Evolutionary conservation across 805 yeast genomes (phyloP), one percentile per base, ranked within the genome.

Genomic region (Kodamaea hsintzibuensis): DNA sequence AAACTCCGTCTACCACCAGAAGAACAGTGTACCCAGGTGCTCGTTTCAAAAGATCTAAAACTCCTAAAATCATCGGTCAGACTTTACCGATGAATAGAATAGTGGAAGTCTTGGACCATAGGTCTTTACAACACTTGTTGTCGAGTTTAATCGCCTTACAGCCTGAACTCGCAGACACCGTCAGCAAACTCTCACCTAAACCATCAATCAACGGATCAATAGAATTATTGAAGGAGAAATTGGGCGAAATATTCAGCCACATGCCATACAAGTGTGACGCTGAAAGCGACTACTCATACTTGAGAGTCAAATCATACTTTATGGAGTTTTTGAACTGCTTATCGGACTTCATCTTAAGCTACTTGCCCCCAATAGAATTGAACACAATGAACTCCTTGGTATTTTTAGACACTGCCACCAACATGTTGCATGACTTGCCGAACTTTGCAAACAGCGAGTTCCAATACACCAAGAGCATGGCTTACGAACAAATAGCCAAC

Each of bases 261-360:
- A 69, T 91, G 58, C 97, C 97, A 0, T 89, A 88, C 67, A 85
- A 85, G 59, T 90, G 89, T 57, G 91, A 88, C 60, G 76, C 79
- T 8, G 76, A 80, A 38, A 82, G 88, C 47, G 96, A 90, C 67
- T 90, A 90, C 64, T 83, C 92, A 3, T 90, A 83, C 66, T 70
- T 88, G 54, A 77, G 96, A 53, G 88, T 91, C 38, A 84, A 88
- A 62, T 82, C 87, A 6, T 70, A 75, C 54, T 79, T 89, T 57
- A 81, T 81, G 55, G 95, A 88, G 60, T 89, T 90, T 60, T 79
- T 88, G 55, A 76, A 78, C 57, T 83, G 89, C 18, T 72, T 91
- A 51, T 82, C 88, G 14, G 97, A 90, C 67, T 89, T 86, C 65
- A 84, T 89, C 4, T 73, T 86, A 54, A 82, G 81, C 60, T 86